Evolutionary conservation across 1,284 basidiomycete genomes (phyloP), one percentile per base, ranked within the genome.

Genomic region (Xerocomus amazonicus): DNA sequence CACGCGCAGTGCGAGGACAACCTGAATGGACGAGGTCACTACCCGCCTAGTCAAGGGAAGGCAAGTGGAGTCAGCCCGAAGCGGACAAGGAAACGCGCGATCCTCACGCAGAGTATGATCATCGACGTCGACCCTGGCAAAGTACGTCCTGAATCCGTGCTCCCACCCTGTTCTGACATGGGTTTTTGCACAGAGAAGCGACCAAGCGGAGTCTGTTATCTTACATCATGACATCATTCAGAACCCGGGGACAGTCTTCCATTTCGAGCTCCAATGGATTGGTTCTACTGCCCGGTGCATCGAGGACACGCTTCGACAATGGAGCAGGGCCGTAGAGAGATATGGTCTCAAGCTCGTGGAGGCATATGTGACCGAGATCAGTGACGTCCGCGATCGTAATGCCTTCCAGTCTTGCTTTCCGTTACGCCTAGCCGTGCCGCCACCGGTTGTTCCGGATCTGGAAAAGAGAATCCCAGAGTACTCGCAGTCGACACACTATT

Each of bases 201-300:
- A 92, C 62, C 84, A 93, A 58, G 87, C 92, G 1, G 93, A 97
- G 63, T 82, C 85, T 5, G 89, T 92, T 23, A 78, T 94, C 34
- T 75, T 96, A 28, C 93, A 97, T 63, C 84, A 93, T 63, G 94
- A 97, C 67, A 83, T 95, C 51, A 89, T 94, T 45, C 93, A 97
- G 68, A 96, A 96, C 62, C 87, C 91, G 0, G 80, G 78, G 14
- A 95, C 88, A 36, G 92, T 91, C 49, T 95, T 95, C 71, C 93
- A 97, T 69, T 92, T 97, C 61, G 95, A 99, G 69, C 77, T 99
- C 37, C 93, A 98, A 58, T 99, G 97, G 96, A 86, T 98, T 23
- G 94, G 93, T 9, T 92, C 94, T 0, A 95, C 93, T 0, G 91
- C 93, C n/a, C 83, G 91, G n/a, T 87, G 89, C 56, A 90, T 99